Percentiles rank a stretch among this genome's conserved stretches.
Evolutionary conservation across 306 rosid genomes (phyloP).

Genomic region (Lathyrus sativus): DNA sequence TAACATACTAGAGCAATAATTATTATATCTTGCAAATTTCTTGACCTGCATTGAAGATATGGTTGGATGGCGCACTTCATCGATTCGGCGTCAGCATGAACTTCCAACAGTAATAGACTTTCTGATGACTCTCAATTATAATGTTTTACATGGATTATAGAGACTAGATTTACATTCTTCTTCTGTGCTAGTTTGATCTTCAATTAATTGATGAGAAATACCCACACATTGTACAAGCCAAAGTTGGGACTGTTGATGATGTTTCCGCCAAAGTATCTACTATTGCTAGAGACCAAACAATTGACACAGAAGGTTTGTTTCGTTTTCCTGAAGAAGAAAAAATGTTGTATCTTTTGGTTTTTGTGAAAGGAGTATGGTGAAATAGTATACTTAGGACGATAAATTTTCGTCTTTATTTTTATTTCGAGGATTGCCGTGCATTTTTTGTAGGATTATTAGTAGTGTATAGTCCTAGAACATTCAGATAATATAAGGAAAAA

Average conservation of each 20-base stretch:
- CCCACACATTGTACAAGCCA: slow-evolving; percentile 72
- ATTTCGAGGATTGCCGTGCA: not conserved
- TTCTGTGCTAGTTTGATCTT: slow-evolving; percentile 61
- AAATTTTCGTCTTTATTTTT: not conserved
- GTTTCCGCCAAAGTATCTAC: slow-evolving; percentile 34
- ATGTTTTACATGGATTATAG: slow-evolving; percentile 29
- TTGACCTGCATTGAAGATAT: slow-evolving; percentile 71
- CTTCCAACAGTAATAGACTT: slow-evolving; percentile 77
- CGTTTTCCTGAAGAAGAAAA: not conserved
- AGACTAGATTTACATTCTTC: slow-evolving; percentile 34
- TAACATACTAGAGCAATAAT: slow-evolving; percentile 17
- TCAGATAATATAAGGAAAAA: not conserved
- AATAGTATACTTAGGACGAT: not conserved
- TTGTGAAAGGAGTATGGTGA: not conserved
- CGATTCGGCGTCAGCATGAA: slow-evolving; percentile 92
- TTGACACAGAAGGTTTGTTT: slow-evolving; percentile 73
- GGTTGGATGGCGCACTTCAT: slow-evolving; percentile 99
- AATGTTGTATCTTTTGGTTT: not conserved
- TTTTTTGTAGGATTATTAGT: not conserved
- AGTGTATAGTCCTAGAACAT: not conserved
- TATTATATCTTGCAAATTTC: slow-evolving; percentile 38
- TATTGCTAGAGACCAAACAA: slow-evolving; percentile 40
- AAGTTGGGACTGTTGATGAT: slow-evolving; percentile 48
- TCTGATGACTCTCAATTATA: slow-evolving; percentile 22
- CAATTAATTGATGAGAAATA: slow-evolving; percentile 68